These are phyloP conservation scores for Cavenderia fasciculata DNA, from an alignment of 78 protist species.

Conservation along the genomic window DNA sequence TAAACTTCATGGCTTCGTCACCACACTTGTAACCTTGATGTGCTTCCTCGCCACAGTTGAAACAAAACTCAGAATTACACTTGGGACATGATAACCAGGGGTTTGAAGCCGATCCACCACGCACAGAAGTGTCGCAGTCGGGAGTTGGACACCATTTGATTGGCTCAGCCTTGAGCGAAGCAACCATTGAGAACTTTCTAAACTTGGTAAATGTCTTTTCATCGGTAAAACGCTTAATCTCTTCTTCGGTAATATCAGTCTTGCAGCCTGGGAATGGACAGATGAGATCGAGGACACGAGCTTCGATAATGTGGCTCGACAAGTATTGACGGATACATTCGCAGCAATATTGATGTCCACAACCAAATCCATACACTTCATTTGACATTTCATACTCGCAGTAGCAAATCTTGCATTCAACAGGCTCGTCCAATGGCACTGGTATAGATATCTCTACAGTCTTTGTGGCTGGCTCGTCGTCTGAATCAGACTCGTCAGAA, in stretches of 20 bases:
- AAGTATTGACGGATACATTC: slow-evolving; percentile 39
- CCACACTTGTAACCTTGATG: slow-evolving; percentile 56
- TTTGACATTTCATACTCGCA: slow-evolving; percentile 35
- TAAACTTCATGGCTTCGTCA: slow-evolving; percentile 6
- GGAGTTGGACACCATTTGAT: slow-evolving; percentile 78
- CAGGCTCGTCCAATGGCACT: not conserved
- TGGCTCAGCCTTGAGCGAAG: slow-evolving; percentile 57
- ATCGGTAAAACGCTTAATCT: slow-evolving; percentile 22
- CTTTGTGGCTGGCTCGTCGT: not conserved
- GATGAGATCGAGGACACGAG: slow-evolving; percentile 29
- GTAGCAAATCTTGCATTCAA: slow-evolving; percentile 66
- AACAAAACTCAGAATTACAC: slow-evolving; percentile 53
- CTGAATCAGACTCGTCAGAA: not conserved
- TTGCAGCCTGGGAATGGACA: slow-evolving; percentile 59
- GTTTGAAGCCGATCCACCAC: slow-evolving; percentile 15
- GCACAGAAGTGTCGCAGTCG: slow-evolving; percentile 58
- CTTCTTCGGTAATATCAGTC: slow-evolving; percentile 28
- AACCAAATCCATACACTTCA: slow-evolving; percentile 32
- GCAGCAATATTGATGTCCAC: slow-evolving; percentile 39
- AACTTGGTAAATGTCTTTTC: slow-evolving; percentile 37
- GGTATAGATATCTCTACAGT: not conserved
- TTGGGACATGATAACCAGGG: slow-evolving; percentile 43
- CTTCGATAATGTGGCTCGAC: slow-evolving; percentile 24
- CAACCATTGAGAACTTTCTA: slow-evolving; percentile 52
- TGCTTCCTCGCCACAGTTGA: slow-evolving; percentile 42